Percentiles rank a stretch among this genome's conserved stretches.
These are phyloP conservation scores for Fonsecaea nubica DNA, from an alignment of 2,329 filamentous ascomycete species.

Conservation along the genomic window DNA sequence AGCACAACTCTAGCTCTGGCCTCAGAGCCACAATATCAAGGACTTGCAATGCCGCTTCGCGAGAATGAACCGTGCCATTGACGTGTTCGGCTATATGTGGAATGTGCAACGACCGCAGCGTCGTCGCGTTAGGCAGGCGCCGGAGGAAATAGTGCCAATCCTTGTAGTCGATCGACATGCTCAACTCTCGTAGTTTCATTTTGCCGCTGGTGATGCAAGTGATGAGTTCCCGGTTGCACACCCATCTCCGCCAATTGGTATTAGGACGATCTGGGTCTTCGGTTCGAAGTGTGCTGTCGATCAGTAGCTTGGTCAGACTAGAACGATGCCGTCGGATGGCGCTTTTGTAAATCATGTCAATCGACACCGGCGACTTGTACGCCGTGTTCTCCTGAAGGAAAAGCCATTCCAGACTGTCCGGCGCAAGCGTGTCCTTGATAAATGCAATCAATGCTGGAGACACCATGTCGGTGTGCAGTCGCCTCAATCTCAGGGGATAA, in stretches of 20 bases:
- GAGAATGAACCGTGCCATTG: conserved; percentile 63
- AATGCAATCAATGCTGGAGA: conserved; percentile 74
- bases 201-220: conserved; percentile 77
- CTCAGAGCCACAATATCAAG: conserved; percentile 78
- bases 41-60: conserved; percentile 76
- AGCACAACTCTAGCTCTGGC: conserved; percentile 77
- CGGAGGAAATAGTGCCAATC: conserved; percentile 86
- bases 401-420: conserved; percentile 78
- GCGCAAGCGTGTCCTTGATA: conserved; percentile 76
- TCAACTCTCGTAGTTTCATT: conserved; percentile 75
- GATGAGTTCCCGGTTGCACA: conserved; percentile 71
- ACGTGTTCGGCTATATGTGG: conserved; percentile 70
- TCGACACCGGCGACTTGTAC: conserved; percentile 65
- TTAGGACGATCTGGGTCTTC: conserved; percentile 36
- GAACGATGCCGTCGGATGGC: conserved; percentile 72
- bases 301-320: conserved; percentile 74
- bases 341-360: conserved; percentile 74
- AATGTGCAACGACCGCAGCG: conserved; percentile 74
- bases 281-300: conserved; percentile 69
- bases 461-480: conserved; percentile 76
- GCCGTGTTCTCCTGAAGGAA: conserved; percentile 73
- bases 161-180: conserved; percentile 73
- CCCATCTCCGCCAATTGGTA: conserved; percentile 71
- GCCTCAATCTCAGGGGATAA: conserved; percentile 71
- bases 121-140: conserved; percentile 71